Evolutionary conservation across 352 stramenopile genomes (phyloP).

Genomic region (Phytophthora lateralis): DNA sequence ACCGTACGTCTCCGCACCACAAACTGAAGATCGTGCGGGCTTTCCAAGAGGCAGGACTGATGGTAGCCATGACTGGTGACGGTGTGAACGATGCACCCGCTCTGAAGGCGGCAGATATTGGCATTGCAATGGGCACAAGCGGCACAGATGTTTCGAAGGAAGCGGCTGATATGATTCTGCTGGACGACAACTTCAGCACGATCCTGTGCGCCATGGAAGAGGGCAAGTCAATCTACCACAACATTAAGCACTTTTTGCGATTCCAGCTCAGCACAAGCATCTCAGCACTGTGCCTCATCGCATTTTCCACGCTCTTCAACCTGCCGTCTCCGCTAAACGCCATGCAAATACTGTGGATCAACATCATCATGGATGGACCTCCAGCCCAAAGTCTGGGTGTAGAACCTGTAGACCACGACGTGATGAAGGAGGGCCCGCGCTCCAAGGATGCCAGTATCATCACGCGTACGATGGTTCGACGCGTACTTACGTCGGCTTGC

Average conservation of each 20-base stretch:
- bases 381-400: conserved; percentile 87
- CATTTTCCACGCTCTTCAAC: conserved; percentile 67
- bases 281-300: conserved; percentile 92
- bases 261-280: conserved; percentile 98
- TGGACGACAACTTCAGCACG: conserved; percentile 96
- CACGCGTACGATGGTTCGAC: conserved; percentile 68
- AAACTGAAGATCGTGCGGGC: conserved; percentile 96
- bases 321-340: conserved; percentile 95
- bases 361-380: conserved; percentile 97
- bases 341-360: conserved; percentile 98
- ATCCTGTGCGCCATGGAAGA: conserved; percentile 96
- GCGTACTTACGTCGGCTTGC: conserved; percentile 68
- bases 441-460: conserved; percentile 82
- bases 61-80: conserved; percentile 99
- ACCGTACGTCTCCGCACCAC: conserved; percentile 94
- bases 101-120: conserved; percentile 96
- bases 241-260: conserved; percentile 96
- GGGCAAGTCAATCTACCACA: conserved; percentile 96
- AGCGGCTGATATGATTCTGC: conserved; percentile 96
- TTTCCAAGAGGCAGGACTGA: conserved; percentile 82
- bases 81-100: conserved; percentile 99
- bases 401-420: conserved; percentile 83
- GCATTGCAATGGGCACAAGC: conserved; percentile 97
- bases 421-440: conserved; percentile 87
- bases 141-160: conserved; percentile 98